Evolutionary conservation across 192 early-diverging fungal species (phyloP).

Genomic region (Mortierella alpina): DNA sequence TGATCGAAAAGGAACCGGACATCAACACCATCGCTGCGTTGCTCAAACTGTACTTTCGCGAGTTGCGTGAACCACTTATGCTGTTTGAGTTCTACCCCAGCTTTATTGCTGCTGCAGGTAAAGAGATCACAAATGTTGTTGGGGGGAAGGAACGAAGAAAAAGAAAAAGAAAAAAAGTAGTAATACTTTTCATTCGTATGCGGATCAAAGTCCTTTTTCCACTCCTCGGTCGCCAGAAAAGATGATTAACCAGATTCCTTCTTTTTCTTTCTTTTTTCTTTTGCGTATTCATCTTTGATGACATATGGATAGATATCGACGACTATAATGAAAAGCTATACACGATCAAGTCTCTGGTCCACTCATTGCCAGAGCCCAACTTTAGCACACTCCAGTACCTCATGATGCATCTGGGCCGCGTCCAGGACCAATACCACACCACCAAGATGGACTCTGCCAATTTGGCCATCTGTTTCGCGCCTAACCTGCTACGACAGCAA

Average conservation of each 20-base stretch:
- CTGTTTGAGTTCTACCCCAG: constrained; percentile 75
- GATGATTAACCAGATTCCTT: background rate
- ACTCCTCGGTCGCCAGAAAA: background rate
- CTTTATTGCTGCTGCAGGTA: constrained; percentile 75
- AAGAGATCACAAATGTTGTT: background rate
- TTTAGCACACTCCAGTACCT: constrained; percentile 69
- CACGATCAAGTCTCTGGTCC: constrained; percentile 74
- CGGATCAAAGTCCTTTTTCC: background rate
- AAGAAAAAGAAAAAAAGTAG: too few relatives aligned
- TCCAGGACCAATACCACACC: constrained; percentile 69
- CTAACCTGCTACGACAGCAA: constrained; percentile 74
- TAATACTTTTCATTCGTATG: background rate
- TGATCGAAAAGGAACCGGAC: constrained; percentile 71
- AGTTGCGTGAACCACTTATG: constrained; percentile 76
- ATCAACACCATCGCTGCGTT: constrained; percentile 76
- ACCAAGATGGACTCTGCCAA: constrained; percentile 96
- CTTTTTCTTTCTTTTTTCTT: too few relatives aligned
- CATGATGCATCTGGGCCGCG: constrained; percentile 72
- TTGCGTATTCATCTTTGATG: too few relatives aligned
- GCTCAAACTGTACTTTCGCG: constrained; percentile 82
- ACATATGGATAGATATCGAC: constrained; percentile 42
- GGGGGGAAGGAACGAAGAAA: too few relatives aligned
- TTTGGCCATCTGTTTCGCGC: constrained; percentile 89
- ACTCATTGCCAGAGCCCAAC: constrained; percentile 70
- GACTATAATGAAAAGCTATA: constrained; percentile 79